phyloP scores from a whole-genome alignment of 768 basidiomycete genomes.

The Auricularia cornea region DNA sequence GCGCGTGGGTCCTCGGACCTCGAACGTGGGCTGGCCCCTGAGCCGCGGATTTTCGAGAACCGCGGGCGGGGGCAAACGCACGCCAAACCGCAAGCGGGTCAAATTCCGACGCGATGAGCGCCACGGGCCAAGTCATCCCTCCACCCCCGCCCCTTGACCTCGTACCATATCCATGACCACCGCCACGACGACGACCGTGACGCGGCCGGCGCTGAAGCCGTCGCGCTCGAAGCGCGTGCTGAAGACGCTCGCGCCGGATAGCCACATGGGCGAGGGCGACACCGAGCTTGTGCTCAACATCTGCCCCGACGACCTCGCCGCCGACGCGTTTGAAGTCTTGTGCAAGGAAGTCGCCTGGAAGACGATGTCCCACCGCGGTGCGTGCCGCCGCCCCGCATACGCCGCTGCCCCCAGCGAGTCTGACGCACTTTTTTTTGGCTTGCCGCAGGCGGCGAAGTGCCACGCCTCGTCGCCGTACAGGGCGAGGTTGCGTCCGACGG shows the following conservation, averaged over 20 bases:
- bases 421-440: background rate
- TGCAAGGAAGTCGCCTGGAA: conserved; percentile 62
- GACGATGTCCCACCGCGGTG: conserved; percentile 67
- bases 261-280: conserved; percentile 52
- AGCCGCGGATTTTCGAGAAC: no score
- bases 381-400: conserved; percentile 5
- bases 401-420: background rate
- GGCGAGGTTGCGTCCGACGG: conserved; percentile 45
- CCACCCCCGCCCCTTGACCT: no score
- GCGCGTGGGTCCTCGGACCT: no score
- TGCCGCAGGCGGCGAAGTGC: conserved; percentile 60
- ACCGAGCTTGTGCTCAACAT: conserved; percentile 50
- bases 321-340: conserved; percentile 48
- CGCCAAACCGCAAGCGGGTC: no score
- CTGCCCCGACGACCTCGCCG: conserved; percentile 48
- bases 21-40: no score
- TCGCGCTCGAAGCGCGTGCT: background rate
- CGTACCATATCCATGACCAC: no score
- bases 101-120: no score
- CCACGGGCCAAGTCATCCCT: no score
- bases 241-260: background rate
- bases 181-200: no score
- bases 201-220: background rate
- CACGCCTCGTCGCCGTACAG: conserved; percentile 54
- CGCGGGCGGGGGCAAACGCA: no score